Base-by-base conservation (phyloP, 2,329 filamentous ascomycete species). In the Pseudonectria foliicola region DNA sequence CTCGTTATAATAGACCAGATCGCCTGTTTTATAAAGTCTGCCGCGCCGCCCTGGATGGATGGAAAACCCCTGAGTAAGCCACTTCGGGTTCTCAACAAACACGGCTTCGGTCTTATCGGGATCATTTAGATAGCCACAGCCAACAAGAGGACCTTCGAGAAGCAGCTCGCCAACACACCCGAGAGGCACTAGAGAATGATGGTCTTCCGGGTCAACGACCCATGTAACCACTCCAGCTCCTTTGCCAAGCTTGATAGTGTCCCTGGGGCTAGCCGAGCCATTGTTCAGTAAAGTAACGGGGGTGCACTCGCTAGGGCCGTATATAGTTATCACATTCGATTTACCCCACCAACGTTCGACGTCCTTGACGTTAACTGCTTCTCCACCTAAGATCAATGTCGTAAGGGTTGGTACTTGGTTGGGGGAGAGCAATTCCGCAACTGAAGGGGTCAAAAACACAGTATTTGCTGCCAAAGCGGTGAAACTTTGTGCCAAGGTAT, bases 121-220 rank as follows among this genome's bases (percentile, higher is more conserved):
- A 4, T 55, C 45, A 34, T 70, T 66, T 12, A 72, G 50, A 37
- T 75, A 76, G 21, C 69, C 68, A 23, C 62, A 53, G 13, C 66
- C 67, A 8, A 76, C 62, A 2, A 63, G 61, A 1, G 69, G 70
- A 1, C 66, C 64, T 27, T 61, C 60, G 24, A 68, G 42, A 4
- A 61, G 43, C 66, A 67, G 45, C 50, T 80, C 13, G 69, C 73
- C 10, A 68, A 46, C 25, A 7, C 33, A 40, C 1, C 56, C 56
- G 3, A 54, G 31, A 0, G 55, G 50, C 1, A 46, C 30, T 1
- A 58, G 40, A 3, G 25, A 11, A 23, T 51, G n/a, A 27, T 42
- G 31, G 24, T 56, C 38, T 6, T 47, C 31, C 2, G 43, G 32
- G 6, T 55, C 46, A 3, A 50, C 46, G 24, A 59, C 32, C 50